Conservation (phyloP, 2,329 filamentous ascomycete species). For the Parastagonospora avenae region DNA sequence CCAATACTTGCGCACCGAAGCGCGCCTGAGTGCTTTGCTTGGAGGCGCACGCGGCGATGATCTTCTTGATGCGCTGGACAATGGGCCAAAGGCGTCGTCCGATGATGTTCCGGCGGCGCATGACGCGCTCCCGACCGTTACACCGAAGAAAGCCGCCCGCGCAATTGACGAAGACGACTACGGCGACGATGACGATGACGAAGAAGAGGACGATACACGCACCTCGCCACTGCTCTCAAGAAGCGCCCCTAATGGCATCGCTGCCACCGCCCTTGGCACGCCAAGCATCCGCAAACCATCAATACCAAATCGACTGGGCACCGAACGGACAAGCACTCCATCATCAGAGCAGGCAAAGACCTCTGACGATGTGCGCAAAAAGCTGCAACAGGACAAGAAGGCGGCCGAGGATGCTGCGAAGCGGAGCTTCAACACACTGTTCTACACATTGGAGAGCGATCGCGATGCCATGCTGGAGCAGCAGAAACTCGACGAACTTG, state of each 20-base stretch:
- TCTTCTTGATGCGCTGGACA: conserved; percentile 30
- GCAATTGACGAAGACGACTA: conserved; percentile 85
- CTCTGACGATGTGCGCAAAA: conserved; percentile 88
- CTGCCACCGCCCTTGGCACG: conserved; percentile 63
- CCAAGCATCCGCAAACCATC: conserved; percentile 71
- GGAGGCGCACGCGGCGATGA: conserved; percentile 46
- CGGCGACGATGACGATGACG: conserved; percentile 74
- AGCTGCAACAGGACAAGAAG: conserved; percentile 88
- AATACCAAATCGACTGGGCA: conserved; percentile 65
- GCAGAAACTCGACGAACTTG: conserved; percentile 93
- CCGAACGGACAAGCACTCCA: conserved; percentile 62
- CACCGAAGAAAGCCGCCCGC: conserved; percentile 75
- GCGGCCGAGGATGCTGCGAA: conserved; percentile 89
- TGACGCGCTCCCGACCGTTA: conserved; percentile 54
- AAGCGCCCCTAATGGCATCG: conserved; percentile 58
- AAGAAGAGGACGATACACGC: conserved; percentile 48
- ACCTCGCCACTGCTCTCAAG: conserved; percentile 58
- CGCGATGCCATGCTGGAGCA: conserved; percentile 96
- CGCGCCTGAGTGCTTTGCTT: conserved; percentile 78
- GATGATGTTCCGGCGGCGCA: conserved; percentile 43
- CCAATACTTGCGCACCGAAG: conserved; percentile 77
- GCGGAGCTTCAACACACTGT: conserved; percentile 88
- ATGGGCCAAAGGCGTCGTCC: conserved; percentile 27
- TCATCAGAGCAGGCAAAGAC: conserved; percentile 67
- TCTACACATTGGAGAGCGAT: conserved; percentile 95